Conservation (phyloP, 2,329 filamentous ascomycete species). For the Teratosphaeria epicoccoides region DNA sequence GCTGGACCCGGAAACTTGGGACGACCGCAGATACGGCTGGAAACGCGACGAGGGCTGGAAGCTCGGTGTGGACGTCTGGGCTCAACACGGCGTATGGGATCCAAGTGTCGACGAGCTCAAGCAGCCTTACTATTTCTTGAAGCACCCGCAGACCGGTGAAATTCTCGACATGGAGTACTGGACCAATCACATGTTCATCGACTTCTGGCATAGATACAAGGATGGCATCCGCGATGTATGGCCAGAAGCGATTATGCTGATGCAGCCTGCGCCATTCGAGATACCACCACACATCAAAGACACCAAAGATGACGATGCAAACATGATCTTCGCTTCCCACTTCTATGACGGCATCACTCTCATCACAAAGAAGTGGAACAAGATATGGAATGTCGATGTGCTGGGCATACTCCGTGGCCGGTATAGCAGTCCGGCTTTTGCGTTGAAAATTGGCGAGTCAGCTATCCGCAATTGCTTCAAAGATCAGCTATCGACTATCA, state of each 20-base stretch:
- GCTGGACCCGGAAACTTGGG: conserved; percentile 63
- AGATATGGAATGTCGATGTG: conserved; percentile 93
- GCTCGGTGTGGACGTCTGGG: conserved; percentile 91
- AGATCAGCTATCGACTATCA: conserved; percentile 73
- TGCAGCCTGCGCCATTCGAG: conserved; percentile 85
- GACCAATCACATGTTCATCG: conserved; percentile 84
- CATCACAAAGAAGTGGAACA: conserved; percentile 98
- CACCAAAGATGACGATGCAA: conserved; percentile 76
- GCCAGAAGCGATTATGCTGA: conserved; percentile 73
- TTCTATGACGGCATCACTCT: conserved; percentile 96
- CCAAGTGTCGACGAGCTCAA: conserved; percentile 64
- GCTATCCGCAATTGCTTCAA: conserved; percentile 89
- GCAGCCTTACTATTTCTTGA: conserved; percentile 78
- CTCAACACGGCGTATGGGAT: conserved; percentile 94
- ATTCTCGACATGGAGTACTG: conserved; percentile 72
- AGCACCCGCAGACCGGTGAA: conserved; percentile 63
- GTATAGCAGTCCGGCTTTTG: conserved; percentile 81
- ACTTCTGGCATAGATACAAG: conserved; percentile 67
- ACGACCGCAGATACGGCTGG: conserved; percentile 84
- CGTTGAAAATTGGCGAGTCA: conserved; percentile 82
- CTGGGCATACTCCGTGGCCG: conserved; percentile 81
- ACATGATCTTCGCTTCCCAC: conserved; percentile 86
- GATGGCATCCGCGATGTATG: conserved; percentile 66
- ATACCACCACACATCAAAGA: conserved; percentile 81
- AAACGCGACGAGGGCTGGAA: conserved; percentile 81